These are phyloP conservation scores for Didymella glomerata DNA, from an alignment of 2,329 filamentous ascomycete genomes.

Conservation along the genomic window DNA sequence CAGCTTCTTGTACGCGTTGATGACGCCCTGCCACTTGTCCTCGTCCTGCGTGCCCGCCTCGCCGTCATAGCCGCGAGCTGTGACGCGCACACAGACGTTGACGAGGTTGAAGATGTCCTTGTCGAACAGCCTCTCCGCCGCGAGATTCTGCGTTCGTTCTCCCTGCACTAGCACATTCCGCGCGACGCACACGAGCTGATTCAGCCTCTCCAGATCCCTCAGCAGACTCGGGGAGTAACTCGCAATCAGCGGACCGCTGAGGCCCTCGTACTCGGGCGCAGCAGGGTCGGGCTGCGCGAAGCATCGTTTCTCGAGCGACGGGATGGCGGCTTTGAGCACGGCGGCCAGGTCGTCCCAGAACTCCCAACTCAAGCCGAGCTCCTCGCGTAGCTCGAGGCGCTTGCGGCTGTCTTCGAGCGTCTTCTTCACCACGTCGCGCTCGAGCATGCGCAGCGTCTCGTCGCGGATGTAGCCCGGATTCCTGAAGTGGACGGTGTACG, in stretches of 20 bases:
- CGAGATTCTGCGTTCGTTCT: conserved; percentile 69
- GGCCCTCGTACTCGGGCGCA: conserved; percentile 64
- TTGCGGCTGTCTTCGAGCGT: conserved; percentile 67
- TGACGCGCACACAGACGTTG: conserved; percentile 70
- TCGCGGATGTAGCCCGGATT: conserved; percentile 67
- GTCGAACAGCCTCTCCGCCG: conserved; percentile 67
- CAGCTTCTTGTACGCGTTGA: conserved; percentile 71
- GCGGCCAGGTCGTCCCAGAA: conserved; percentile 68
- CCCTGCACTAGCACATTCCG: conserved; percentile 69
- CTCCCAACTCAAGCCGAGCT: conserved; percentile 63
- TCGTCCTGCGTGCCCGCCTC: conserved; percentile 68
- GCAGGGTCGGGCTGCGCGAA: conserved; percentile 68
- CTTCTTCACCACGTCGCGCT: conserved; percentile 63
- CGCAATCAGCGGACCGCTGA: conserved; percentile 68
- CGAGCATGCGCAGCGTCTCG: conserved; percentile 65
- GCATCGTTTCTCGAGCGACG: conserved; percentile 67
- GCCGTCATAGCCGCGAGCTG: conserved; percentile 70
- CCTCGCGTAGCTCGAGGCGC: conserved; percentile 64
- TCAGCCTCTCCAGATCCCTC: conserved; percentile 69
- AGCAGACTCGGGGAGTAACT: conserved; percentile 66
- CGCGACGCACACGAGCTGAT: conserved; percentile 68
- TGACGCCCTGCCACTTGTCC: conserved; percentile 71
- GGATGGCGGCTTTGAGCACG: conserved; percentile 67
- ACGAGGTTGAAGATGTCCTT: conserved; percentile 68
- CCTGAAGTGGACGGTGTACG: conserved; percentile 67